Evolutionary conservation across 1,139 yeast genomes (phyloP).

Genomic region (Hanseniaspora uvarum): DNA sequence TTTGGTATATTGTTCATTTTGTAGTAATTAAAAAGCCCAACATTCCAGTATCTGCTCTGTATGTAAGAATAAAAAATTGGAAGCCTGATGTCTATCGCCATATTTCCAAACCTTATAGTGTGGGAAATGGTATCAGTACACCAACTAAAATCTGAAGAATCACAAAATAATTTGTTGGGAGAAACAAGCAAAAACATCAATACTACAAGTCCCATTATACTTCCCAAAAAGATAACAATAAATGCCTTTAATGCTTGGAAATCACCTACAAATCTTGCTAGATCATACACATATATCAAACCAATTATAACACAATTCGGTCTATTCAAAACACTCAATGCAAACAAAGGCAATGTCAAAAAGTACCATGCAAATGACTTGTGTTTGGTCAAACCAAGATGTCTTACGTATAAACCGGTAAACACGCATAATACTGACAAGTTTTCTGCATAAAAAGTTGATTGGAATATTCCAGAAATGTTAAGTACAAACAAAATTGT

Average conservation of each 20-base stretch:
- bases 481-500: not conserved
- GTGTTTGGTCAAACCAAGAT: slow-evolving; percentile 34
- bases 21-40: slow-evolving; percentile 77
- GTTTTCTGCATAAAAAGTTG: slow-evolving; percentile 67
- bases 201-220: slow-evolving; percentile 40
- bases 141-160: slow-evolving; percentile 40
- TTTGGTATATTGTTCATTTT: slow-evolving; percentile 70
- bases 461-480: slow-evolving; percentile 7
- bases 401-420: slow-evolving; percentile 41
- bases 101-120: not conserved
- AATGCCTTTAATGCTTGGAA: slow-evolving; percentile 22
- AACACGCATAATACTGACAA: slow-evolving; percentile 56
- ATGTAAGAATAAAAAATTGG: slow-evolving; percentile 57
- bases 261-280: slow-evolving; percentile 26
- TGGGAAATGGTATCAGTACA: slow-evolving; percentile 42
- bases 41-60: slow-evolving; percentile 74
- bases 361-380: slow-evolving; percentile 19
- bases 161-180: not conserved
- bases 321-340: slow-evolving; percentile 52
- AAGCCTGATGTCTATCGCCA: slow-evolving; percentile 29
- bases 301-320: slow-evolving; percentile 74
- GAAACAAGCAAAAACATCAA: not conserved
- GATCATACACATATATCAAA: slow-evolving; percentile 50
- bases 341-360: slow-evolving; percentile 49
- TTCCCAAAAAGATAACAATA: slow-evolving; percentile 40